A percentile compares a stretch with the other conserved stretches of the same genome.
Conservation (phyloP, 1,284 basidiomycete species). For the Malassezia yamatoensis region DNA sequence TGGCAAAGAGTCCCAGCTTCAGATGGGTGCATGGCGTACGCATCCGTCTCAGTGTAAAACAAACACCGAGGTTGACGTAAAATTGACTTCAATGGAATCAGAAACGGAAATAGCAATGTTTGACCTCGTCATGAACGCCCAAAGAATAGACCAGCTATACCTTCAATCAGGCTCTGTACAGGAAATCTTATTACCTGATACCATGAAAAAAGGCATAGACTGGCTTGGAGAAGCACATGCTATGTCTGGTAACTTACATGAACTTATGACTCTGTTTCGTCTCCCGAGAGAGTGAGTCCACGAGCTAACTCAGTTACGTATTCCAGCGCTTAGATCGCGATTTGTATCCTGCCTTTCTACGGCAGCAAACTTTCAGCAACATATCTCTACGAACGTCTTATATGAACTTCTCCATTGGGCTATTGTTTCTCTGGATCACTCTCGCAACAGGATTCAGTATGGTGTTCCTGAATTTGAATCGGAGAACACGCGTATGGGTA, state of each 20-base stretch:
- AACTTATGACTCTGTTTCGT: conserved; percentile 94
- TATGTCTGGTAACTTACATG: conserved; percentile 48
- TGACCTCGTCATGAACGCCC: conserved; percentile 82
- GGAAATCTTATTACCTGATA: conserved; percentile 79
- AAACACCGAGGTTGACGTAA: not conserved
- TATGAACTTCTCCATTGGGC: conserved; percentile 60
- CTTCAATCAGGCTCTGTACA: conserved; percentile 58
- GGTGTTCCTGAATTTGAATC: conserved; percentile 84
- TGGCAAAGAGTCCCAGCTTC: not conserved
- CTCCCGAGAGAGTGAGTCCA: conserved; percentile 85
- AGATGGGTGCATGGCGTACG: not conserved
- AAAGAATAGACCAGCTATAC: conserved; percentile 88
- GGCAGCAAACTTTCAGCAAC: conserved; percentile 93
- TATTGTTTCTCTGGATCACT: conserved; percentile 82
- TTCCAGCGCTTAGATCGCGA: conserved; percentile 50
- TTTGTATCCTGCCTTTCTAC: conserved; percentile 79
- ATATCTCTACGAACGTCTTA: conserved; percentile 80
- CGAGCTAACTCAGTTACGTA: conserved; percentile 49
- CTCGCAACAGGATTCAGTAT: conserved; percentile 79
- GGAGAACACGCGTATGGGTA: conserved; percentile 83
- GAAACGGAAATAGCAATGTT: conserved; percentile 77
- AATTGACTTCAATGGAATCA: too few species aligned
- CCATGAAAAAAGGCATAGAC: conserved; percentile 27
- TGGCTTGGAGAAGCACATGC: not conserved
- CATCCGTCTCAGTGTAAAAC: not conserved